Conservation (phyloP, 345 rosid species). For the Dovyalis caffra region DNA sequence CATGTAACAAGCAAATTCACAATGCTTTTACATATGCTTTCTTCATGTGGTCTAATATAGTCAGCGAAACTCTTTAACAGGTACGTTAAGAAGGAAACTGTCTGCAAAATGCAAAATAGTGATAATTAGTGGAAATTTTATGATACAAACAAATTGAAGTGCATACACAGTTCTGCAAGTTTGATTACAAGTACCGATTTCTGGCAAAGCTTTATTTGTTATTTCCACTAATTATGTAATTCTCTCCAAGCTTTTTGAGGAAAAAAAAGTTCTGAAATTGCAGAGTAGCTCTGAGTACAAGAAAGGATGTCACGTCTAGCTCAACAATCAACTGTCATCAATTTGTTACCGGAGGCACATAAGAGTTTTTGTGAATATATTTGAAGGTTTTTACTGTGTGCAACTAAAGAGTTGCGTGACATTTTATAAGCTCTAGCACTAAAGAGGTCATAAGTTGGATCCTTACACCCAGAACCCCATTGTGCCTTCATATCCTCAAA, state of each 20-base stretch:
- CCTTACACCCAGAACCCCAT: not conserved
- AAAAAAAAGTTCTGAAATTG: not conserved
- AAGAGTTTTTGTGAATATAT: not conserved
- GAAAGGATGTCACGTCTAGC: not conserved
- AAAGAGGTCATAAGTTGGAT: not conserved
- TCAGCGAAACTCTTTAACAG: constrained; percentile 94
- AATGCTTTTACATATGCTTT: constrained; percentile 94
- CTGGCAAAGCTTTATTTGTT: not conserved
- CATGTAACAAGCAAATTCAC: constrained; percentile 97
- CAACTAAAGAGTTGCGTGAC: not conserved
- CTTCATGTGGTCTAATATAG: constrained; percentile 95
- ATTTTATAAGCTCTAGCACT: not conserved
- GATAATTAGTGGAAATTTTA: not conserved
- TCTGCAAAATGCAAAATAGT: constrained; percentile 49
- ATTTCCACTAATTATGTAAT: not conserved
- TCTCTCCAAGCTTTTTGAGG: not conserved
- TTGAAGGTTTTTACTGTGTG: not conserved
- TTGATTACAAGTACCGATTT: not conserved
- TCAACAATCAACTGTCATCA: not conserved
- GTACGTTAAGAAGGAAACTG: constrained; percentile 94
- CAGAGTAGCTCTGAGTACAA: not conserved
- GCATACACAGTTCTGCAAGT: not conserved
- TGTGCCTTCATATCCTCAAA: not conserved
- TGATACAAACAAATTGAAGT: not conserved
- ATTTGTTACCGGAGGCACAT: not conserved